Evolutionary conservation across 2,329 filamentous ascomycete genomes (phyloP), one percentile per base, ranked within the genome.

Genomic region (Sporothrix pallida): DNA sequence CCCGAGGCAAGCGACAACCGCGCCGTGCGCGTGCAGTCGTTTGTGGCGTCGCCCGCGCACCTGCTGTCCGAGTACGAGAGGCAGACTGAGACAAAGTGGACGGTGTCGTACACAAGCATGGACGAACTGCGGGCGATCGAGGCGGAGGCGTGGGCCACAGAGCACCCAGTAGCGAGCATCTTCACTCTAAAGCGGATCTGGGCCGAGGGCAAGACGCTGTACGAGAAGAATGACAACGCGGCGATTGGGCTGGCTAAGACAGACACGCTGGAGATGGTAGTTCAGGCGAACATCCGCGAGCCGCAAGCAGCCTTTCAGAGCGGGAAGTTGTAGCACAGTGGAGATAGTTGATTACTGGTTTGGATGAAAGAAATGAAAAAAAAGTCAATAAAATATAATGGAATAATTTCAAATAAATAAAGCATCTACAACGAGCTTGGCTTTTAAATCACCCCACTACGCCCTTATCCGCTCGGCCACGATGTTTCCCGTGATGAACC

Each of bases 161-260:
- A 42, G 0, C 62, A 74, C 12, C 71, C 73, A 0, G 54, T 75
- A 20, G 73, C 75, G 3, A 71, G 69, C 20, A 72, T 75, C 15
- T 74, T 68, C 17, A 75, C 73, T 3, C 71, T 75, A 56, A 68
- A 73, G 17, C 71, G 73, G 5, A 75, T 75, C 63, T 75, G 75
- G 75, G 69, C 75, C 6, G 75, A 75, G 52, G 75, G 75, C 20
- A 86, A 87, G 1, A 90, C 88, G 5, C 78, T 90, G 56, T 90
- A 90, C 78, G 84, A 86, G 12, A 82, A 83, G 75, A 82, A 86
- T 71, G 87, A 89, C 78, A 89, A 90, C 78, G 81, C 79, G 17
- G 75, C 84, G 15, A 84, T 90, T 75, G 84, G 82, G 15, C 20
- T 75, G 71, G 46, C 42, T 48, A 74, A 68, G 63, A 75, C 71